Evolutionary conservation across 1,139 yeast species (phyloP).

Genomic region (Casaregolazyma lundiana): DNA sequence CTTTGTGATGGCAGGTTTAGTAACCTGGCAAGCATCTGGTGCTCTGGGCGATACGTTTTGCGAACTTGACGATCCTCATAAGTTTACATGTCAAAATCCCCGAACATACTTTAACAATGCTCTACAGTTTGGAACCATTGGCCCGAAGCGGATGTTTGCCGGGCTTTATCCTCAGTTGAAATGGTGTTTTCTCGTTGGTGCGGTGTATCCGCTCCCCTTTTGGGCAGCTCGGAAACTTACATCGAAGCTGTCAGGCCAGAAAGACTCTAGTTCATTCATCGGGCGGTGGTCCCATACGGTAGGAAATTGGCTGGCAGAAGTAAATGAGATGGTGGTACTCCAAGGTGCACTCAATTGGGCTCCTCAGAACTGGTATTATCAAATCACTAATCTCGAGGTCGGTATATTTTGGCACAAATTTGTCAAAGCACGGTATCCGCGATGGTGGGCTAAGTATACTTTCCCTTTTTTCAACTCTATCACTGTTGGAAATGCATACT

Average conservation of each 20-base stretch:
- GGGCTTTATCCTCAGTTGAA: constrained; percentile 43
- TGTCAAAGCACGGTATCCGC: constrained; percentile 44
- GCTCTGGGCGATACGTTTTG: constrained; percentile 45
- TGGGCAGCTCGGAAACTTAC: constrained; percentile 38
- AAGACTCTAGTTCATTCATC: no score
- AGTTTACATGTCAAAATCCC: constrained; percentile 36
- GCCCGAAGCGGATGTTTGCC: constrained; percentile 53
- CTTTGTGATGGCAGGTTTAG: constrained; percentile 48
- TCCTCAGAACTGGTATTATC: constrained; percentile 53
- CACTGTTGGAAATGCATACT: constrained; percentile 56
- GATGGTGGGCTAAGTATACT: constrained; percentile 64
- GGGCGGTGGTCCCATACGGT: constrained; percentile 17
- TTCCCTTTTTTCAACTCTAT: constrained; percentile 56
- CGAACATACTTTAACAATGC: constrained; percentile 49
- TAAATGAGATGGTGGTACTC: constrained; percentile 50
- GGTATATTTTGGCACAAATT: constrained; percentile 50
- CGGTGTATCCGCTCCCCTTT: constrained; percentile 39
- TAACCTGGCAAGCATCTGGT: constrained; percentile 44
- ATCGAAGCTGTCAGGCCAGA: constrained; percentile 16
- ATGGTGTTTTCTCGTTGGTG: constrained; percentile 38
- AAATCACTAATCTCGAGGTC: constrained; percentile 45
- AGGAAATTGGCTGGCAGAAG: constrained; percentile 36
- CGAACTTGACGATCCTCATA: constrained; percentile 35
- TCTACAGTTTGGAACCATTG: constrained; percentile 55
- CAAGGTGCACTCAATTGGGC: constrained; percentile 37